Base-by-base conservation (phyloP, 768 basidiomycete species). In the Amanita exitialis region DNA sequence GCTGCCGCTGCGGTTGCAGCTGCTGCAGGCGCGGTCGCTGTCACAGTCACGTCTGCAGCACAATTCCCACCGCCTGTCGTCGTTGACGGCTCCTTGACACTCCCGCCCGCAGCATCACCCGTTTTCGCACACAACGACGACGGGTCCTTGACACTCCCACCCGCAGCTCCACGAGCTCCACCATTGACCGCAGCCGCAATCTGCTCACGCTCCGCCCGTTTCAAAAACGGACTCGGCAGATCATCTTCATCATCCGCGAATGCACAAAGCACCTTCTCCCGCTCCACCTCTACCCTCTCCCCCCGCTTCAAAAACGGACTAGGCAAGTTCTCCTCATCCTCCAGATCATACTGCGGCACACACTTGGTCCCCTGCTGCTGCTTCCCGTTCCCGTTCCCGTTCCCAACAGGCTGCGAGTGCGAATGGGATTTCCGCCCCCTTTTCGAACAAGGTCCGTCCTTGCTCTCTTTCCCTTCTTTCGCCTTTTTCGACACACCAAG, bases 301-400 rank as follows among this genome's bases (percentile, higher is more conserved):
- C 54, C 64, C 45, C 77, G 72, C 60, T 83, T 85, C 38, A 91
- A 61, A 66, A 91, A 91, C 4, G 89, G 90, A 60, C 86, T 88
- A 0, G 89, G 90, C 0, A 91, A 72, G 62, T 90, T 90, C 63
- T 89, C 88, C 61, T 89, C 89, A 60, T 91, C 87, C 0, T 72
- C 71, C 8, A 84, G 58, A 62, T 90, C 82, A 58, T 89, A 91
- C 52, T 75, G 67, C 3, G 79, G 70, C 3, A 75, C 55, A 6
- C 62, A 57, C 20, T 53, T 58, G n/a, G 60, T 58, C 25, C 58
- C 60, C 21, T 35, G 28, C n/a, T n/a, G n/a, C n/a, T n/a, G n/a
- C 30, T 10, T 30, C 30, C 30, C 30, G 30, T 10, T 30, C 9
- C 49, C 18, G 63, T 57, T 58, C 54, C 13, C 56, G 52, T 3